A percentile compares a stretch with the other conserved stretches of the same genome.
Evolutionary conservation across 2,329 filamentous ascomycete genomes (phyloP).

Genomic region (Colletotrichum musicola): DNA sequence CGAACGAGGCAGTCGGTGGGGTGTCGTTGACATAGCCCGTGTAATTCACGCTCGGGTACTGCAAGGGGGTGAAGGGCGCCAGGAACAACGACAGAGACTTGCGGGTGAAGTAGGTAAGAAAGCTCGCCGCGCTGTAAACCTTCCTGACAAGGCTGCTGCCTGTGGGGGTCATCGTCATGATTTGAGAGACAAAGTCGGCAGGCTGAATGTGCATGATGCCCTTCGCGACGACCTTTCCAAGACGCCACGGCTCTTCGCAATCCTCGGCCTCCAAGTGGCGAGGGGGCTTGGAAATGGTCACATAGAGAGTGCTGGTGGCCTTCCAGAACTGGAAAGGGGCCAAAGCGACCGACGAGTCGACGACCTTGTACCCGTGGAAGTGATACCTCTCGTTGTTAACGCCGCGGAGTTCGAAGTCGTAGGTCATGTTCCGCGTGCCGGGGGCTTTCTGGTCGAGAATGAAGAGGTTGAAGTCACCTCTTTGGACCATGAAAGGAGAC

Average conservation of each 20-base stretch:
- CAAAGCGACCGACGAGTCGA: slow-evolving; percentile 71
- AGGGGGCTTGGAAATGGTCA: slow-evolving; percentile 63
- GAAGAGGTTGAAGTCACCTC: slow-evolving; percentile 70
- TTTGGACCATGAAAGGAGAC: slow-evolving; percentile 71
- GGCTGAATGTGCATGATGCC: slow-evolving; percentile 70
- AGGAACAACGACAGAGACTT: slow-evolving; percentile 67
- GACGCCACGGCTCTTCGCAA: slow-evolving; percentile 54
- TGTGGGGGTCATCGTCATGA: slow-evolving; percentile 65
- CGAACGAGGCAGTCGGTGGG: slow-evolving; percentile 54
- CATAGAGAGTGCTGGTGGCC: slow-evolving; percentile 72
- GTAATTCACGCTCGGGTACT: slow-evolving; percentile 64
- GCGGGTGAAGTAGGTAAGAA: slow-evolving; percentile 68
- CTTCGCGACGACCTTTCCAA: slow-evolving; percentile 64
- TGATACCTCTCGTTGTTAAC: slow-evolving; percentile 64
- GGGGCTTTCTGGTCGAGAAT: slow-evolving; percentile 64
- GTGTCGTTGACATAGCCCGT: slow-evolving; percentile 67
- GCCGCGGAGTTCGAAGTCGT: slow-evolving; percentile 72
- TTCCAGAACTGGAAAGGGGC: slow-evolving; percentile 69
- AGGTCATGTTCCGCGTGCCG: slow-evolving; percentile 70
- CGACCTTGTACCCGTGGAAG: slow-evolving; percentile 73
- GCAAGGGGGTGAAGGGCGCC: slow-evolving; percentile 66
- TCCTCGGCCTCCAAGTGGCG: slow-evolving; percentile 45
- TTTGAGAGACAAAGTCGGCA: slow-evolving; percentile 66
- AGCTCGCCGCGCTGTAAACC: slow-evolving; percentile 59
- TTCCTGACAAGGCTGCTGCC: slow-evolving; percentile 61